A percentile compares a stretch with the other conserved stretches of the same genome.
Evolutionary conservation across 2,329 filamentous ascomycete species (phyloP).

Genomic region (Thermochaetoides dissita): DNA sequence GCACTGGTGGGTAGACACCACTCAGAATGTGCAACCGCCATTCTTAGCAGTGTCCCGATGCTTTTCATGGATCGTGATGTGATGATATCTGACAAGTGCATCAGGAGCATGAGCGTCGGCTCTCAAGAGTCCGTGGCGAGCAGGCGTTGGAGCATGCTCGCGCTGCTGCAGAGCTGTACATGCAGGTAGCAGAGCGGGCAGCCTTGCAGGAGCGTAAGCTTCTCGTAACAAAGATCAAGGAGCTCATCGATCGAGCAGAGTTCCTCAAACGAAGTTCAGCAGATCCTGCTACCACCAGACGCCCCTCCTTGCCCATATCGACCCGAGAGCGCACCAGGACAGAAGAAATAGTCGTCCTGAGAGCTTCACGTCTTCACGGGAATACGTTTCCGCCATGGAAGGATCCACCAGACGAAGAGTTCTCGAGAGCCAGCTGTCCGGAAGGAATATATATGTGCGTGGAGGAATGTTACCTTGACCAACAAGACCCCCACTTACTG

Average conservation of each 20-base stretch:
- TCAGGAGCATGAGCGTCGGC: conserved; percentile 39
- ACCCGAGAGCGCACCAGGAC: conserved; percentile 48
- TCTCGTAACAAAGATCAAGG: conserved; percentile 54
- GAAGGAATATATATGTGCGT: conserved; percentile 33
- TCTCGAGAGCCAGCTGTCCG: too few species aligned
- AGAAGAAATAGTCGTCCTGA: conserved; percentile 64
- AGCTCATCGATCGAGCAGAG: conserved; percentile 60
- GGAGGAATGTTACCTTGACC: background rate
- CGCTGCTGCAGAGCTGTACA: conserved; percentile 63
- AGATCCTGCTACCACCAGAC: too few species aligned
- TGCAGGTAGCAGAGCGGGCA: conserved; percentile 53
- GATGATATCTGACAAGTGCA: conserved; percentile 4
- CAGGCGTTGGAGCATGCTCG: conserved; percentile 66
- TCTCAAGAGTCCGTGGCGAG: conserved; percentile 36
- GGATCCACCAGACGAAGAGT: too few species aligned
- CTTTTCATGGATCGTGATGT: too few species aligned
- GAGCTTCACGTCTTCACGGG: conserved; percentile 67
- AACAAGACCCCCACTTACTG: background rate
- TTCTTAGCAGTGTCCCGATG: too few species aligned
- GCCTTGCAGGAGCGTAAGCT: conserved; percentile 41
- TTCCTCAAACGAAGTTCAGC: conserved; percentile 43
- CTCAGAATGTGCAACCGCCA: too few species aligned
- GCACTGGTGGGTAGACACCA: too few species aligned
- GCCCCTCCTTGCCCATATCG: conserved; percentile 1
- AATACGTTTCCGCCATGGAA: conserved; percentile 78